Base-by-base conservation (phyloP, 257 asterid genomes). In the Solanum megistacrolobum region DNA sequence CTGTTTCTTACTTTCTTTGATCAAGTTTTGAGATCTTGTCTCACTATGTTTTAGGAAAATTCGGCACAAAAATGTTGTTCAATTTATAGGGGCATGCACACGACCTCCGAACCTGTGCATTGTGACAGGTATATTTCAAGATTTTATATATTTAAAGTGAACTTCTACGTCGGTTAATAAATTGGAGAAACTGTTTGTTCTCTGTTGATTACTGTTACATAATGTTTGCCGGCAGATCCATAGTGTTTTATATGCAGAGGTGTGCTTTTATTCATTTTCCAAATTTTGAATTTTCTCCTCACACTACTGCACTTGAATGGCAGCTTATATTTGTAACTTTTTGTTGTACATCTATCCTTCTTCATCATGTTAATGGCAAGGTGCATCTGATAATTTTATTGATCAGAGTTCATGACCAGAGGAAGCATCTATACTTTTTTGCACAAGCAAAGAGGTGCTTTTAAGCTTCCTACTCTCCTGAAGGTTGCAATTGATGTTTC, bases 31-130 rank as follows among this genome's bases (percentile, higher is more conserved):
- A 21, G 62, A 29, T 72, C 14, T 31, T 65, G 23, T 60, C 78
- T 72, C 16, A 48, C 13, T 9, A 41, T 72, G 69, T 60, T 86
- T 83, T 87, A 92, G 94, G 88, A 92, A 91, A 91, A 89, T 92
- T 71, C 89, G 94, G 83, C 94, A 92, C 87, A 92, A 92, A 91
- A 88, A 92, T 92, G 94, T 92, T 41, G 94, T 92, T 72, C 94
- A 92, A 71, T 92, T 92, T 84, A 82, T 92, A 41, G 93, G 94
- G n/a, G 94, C 94, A 75, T 92, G 94, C 88, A 92, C 94, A 48
- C 91, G 87, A 52, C 93, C 92, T 31, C 91, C 93, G 7, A 90
- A 88, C 41, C 92, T 92, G 83, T 92, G 94, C 91, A 92, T 92
- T 46, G 93, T 92, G 83, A 92, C 94, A 8, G 93, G 94, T 91